Conservation (phyloP, 495 filamentous ascomycete genomes). For the Lasiosphaeria miniovina region DNA sequence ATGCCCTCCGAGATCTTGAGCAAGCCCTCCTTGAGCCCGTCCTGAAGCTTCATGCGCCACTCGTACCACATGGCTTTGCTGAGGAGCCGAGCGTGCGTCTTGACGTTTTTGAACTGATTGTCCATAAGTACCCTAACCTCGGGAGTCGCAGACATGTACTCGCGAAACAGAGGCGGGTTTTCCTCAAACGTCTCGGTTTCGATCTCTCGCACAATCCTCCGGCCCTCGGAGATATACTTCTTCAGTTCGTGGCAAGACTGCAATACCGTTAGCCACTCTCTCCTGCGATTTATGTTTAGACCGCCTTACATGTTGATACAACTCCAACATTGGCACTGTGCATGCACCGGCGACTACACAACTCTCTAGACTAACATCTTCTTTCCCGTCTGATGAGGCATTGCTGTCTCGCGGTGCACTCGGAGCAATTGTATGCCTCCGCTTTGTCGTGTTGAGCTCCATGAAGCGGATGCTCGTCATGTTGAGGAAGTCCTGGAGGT, state of each 20-base stretch:
- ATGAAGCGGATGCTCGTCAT: constrained; percentile 97
- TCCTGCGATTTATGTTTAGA: background rate
- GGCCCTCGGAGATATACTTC: constrained; percentile 88
- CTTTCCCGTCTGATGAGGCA: constrained; percentile 43
- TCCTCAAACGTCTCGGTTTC: constrained; percentile 82
- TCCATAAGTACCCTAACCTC: constrained; percentile 85
- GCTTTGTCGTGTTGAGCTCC: constrained; percentile 88
- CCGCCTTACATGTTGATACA: constrained; percentile 82
- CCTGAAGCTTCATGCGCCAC: constrained; percentile 90
- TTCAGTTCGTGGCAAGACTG: constrained; percentile 91
- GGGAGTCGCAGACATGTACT: constrained; percentile 85
- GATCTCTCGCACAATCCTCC: constrained; percentile 81
- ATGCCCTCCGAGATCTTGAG: constrained; percentile 71
- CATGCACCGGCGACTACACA: constrained; percentile 87
- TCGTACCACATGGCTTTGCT: constrained; percentile 97
- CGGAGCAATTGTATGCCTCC: constrained; percentile 77
- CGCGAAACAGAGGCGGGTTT: constrained; percentile 85
- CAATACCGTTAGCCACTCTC: constrained; percentile 30
- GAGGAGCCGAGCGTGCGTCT: constrained; percentile 80
- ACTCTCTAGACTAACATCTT: constrained; percentile 61
- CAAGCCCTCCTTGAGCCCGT: constrained; percentile 76
- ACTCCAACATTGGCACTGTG: constrained; percentile 85
- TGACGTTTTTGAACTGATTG: constrained; percentile 94
- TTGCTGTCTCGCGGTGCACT: constrained; percentile 39
- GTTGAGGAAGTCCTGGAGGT: constrained; percentile 88